Evolutionary conservation across 768 basidiomycete species (phyloP), one percentile per base, ranked within the genome.

Genomic region (Podaxis pistillaris): DNA sequence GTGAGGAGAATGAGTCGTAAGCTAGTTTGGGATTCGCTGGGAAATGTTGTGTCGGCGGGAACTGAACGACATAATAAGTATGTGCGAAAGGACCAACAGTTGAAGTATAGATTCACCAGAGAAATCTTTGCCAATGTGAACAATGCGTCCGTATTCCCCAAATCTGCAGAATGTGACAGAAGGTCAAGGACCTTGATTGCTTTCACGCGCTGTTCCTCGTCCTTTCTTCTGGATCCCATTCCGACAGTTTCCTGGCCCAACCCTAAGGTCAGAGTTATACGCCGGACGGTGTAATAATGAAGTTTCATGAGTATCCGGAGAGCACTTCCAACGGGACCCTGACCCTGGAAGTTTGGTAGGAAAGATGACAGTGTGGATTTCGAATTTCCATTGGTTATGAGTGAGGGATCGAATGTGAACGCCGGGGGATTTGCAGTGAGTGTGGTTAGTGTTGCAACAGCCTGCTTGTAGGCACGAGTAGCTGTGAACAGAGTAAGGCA

Each of bases 171-270:
- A 74, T 93, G 89, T 63, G 92, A 84, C 33, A 95, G 75, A 11
- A 95, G 71, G 69, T 93, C 91, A 13, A 94, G 70, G 36, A 92
- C 90, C 71, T 94, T 94, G 70, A 92, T 86, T 8, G 90, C 88
- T 68, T 89, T 90, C 2, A 83, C 80, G 19, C 77, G 80, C 66
- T 85, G 73, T 64, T 93, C 91, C 51, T 91, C 90, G 17, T 87
- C 86, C 68, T 78, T 84, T 70, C 78, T 82, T 67, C 79, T 84
- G 22, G 80, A 75, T 4, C 79, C 70, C 15, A 79, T 70, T 57
- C 76, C 76, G 7, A 78, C 56, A 0, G 70, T 70, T 60, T 80
- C 79, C 65, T 75, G 80, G 53, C 78, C 76, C 44, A 77, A 69
- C 62, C 74, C 76, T 61, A 72, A 79, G 41, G 74, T 69, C 40